These are phyloP conservation scores for Solanum raphanifolium DNA, from an alignment of 257 asterid species.

Conservation along the genomic window DNA sequence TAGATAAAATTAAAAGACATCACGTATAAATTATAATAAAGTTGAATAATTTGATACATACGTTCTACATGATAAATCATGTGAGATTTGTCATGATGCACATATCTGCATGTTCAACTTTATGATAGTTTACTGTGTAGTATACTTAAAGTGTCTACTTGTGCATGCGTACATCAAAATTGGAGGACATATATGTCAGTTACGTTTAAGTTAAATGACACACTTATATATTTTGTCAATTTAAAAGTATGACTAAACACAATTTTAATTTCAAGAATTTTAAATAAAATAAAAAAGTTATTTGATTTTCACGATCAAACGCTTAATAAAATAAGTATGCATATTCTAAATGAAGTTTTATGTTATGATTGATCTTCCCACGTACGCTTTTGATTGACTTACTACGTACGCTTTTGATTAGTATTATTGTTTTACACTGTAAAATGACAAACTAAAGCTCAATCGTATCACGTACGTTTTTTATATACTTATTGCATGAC, in stretches of 20 bases:
- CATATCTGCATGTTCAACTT: too few relatives aligned
- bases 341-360: background rate
- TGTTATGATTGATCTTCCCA: background rate
- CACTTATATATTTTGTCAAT: rapidly evolving
- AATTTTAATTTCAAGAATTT: background rate
- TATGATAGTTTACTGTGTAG: too few relatives aligned
- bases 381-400: background rate
- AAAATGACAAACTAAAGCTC: background rate
- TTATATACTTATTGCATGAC: background rate
- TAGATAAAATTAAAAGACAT: too few relatives aligned
- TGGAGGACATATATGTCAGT: too few relatives aligned
- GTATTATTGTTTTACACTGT: background rate
- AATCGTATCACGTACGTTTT: background rate
- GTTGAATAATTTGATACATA: too few relatives aligned
- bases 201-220: too few relatives aligned
- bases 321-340: background rate
- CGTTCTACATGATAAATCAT: too few relatives aligned
- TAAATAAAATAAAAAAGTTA: background rate
- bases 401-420: background rate
- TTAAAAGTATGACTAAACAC: rapidly evolving
- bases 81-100: too few relatives aligned
- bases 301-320: background rate
- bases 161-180: too few relatives aligned
- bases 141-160: too few relatives aligned
- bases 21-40: too few relatives aligned